Conservation (phyloP, 2,329 filamentous ascomycete species). For the Penicillium sp. region DNA sequence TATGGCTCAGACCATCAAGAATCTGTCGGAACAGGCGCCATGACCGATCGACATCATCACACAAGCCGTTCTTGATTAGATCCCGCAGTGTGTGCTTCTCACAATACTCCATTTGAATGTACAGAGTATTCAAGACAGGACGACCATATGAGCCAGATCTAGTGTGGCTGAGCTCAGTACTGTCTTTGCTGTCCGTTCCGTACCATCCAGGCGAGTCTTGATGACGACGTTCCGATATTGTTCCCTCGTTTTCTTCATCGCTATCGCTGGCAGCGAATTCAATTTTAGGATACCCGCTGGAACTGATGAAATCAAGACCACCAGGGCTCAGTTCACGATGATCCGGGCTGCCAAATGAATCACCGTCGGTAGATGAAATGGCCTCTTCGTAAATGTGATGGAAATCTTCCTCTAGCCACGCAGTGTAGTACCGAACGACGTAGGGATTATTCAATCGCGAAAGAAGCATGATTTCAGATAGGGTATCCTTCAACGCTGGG, state of each 20-base stretch:
- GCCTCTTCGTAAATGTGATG: constrained; percentile 43
- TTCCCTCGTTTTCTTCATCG: constrained; percentile 46
- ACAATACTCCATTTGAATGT: constrained; percentile 99
- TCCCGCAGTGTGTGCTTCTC: constrained; percentile 90
- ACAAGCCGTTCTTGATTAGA: constrained; percentile 74
- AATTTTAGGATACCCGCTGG: constrained; percentile 72
- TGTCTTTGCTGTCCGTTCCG: constrained; percentile 25
- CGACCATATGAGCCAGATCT: constrained; percentile 52
- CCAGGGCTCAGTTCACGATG: constrained; percentile 65
- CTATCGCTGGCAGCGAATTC: constrained; percentile 66
- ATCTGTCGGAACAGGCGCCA: constrained; percentile 93
- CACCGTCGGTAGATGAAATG: constrained; percentile 55
- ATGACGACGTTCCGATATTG: constrained; percentile 36
- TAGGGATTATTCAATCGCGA: constrained; percentile 91
- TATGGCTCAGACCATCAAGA: constrained; percentile 83
- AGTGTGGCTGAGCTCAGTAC: constrained; percentile 41
- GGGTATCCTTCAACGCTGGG: constrained; percentile 59
- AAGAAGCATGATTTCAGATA: constrained; percentile 84
- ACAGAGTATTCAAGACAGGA: constrained; percentile 72
- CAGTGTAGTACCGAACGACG: constrained; percentile 88
- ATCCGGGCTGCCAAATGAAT: constrained; percentile 42
- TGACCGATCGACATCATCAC: constrained; percentile 72
- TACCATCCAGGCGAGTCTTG: constrained; percentile 24
- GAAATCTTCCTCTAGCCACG: constrained; percentile 79
- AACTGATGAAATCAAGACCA: constrained; percentile 91